Base-by-base conservation (phyloP, 2,329 filamentous ascomycete genomes). In the Tolypocladium paradoxum region DNA sequence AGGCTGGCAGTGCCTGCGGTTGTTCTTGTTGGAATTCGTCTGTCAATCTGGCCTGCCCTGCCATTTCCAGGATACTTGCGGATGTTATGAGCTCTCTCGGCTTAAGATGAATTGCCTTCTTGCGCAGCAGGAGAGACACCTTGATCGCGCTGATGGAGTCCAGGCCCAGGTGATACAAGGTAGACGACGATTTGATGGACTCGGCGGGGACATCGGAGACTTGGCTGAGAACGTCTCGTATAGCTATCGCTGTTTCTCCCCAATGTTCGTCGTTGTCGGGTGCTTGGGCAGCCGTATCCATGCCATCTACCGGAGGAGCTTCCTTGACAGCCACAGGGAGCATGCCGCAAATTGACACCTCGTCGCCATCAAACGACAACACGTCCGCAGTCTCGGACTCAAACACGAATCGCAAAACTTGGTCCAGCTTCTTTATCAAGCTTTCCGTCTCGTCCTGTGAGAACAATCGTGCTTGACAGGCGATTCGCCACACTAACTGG, bases 81-180 rank as follows among this genome's bases (percentile, higher is more conserved):
- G 84, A 81, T 55, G 73, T 80, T 3, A 95, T 70, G 61, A 96
- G 81, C 38, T 88, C 81, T 43, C 86, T 84, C 3, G 92, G 86
- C 35, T 77, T 76, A 1, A 95, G 66, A 14, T 71, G 68, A 8
- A 96, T 68, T 0, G 76, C 79, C 43, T 76, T 69, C 58, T 80
- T 86, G 43, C 81, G 83, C 4, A 96, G 72, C 8, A 90, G 73
- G 0, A 85, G 79, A 9, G 84, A 82, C 4, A 90, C 83, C 62
- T 93, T 95, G 71, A 96, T 93, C 1, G 90, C 86, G 57, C 85
- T 92, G 66, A 96, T 95, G 0, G 91, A 96, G 65, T 96, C 91
- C 1, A 96, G 79, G 0, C 91, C 91, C 2, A 96, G 76, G 57
- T 93, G 84, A 66, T 93, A 95, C 14, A 96, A 79, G 0, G 79